Evolutionary conservation across 352 stramenopile species (phyloP).

Genomic region (Globisporangium canariense): DNA sequence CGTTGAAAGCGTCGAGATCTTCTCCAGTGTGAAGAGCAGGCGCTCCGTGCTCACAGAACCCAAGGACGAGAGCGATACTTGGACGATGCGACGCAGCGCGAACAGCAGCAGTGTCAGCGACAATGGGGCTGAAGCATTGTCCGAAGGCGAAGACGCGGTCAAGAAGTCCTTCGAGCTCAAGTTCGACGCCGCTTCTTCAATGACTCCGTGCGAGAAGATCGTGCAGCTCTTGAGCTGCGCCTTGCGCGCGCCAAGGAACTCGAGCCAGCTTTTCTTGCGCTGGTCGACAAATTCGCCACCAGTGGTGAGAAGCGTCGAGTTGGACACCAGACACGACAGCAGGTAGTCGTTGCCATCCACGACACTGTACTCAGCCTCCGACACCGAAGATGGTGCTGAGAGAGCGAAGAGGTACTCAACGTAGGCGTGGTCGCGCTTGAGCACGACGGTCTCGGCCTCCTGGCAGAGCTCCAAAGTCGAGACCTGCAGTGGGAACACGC

Average conservation of each 20-base stretch:
- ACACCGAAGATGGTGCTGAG: slow-evolving; percentile 11
- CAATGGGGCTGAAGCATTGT: neutral
- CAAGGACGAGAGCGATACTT: slow-evolving; percentile 34
- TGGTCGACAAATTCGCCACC: neutral
- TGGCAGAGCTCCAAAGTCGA: slow-evolving; percentile 66
- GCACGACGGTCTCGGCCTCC: slow-evolving; percentile 39
- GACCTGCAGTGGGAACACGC: slow-evolving; percentile 28
- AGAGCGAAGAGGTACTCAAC: slow-evolving; percentile 51
- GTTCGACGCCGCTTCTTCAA: slow-evolving; percentile 44
- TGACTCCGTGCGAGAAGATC: slow-evolving; percentile 26
- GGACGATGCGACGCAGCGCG: slow-evolving; percentile 47
- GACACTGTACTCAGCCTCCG: neutral
- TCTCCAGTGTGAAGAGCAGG: slow-evolving; percentile 62
- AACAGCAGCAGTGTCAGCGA: slow-evolving; percentile 49
- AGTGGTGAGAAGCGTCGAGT: slow-evolving; percentile 14
- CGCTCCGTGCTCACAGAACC: slow-evolving; percentile 41
- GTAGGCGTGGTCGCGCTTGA: slow-evolving; percentile 60
- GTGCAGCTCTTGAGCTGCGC: slow-evolving; percentile 7
- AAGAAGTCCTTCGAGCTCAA: slow-evolving; percentile 57
- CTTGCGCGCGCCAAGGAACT: slow-evolving; percentile 28
- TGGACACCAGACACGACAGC: slow-evolving; percentile 26
- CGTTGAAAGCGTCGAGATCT: slow-evolving; percentile 27
- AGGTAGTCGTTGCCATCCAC: slow-evolving; percentile 20
- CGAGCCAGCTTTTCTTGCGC: slow-evolving; percentile 25
- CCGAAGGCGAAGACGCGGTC: slow-evolving; percentile 9